These are phyloP conservation scores for Leccinum angustisporum DNA, from an alignment of 1,284 basidiomycete species.

Conservation along the genomic window DNA sequence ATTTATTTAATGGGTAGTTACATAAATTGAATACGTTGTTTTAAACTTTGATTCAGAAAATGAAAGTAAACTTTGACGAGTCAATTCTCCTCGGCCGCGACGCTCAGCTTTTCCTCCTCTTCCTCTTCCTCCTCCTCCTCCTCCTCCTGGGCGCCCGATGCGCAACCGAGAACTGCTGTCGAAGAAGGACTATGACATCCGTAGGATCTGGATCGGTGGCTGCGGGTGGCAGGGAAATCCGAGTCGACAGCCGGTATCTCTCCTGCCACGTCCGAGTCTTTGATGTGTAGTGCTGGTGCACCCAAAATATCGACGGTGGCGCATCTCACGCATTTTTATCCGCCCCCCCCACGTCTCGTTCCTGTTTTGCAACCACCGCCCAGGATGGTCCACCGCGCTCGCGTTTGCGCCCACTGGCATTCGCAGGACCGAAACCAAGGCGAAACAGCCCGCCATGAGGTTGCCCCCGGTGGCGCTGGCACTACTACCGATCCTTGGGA, in stretches of 20 bases:
- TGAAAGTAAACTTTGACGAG: too few species aligned
- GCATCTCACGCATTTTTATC: constrained; percentile 25
- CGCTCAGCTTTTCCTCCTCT: constrained; percentile 36
- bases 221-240: constrained; percentile 47
- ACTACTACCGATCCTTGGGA: background rate
- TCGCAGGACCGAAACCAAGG: constrained; percentile 56
- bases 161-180: constrained; percentile 6
- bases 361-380: constrained; percentile 13
- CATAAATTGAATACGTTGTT: background rate
- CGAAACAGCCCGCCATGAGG: constrained; percentile 49
- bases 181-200: constrained; percentile 24
- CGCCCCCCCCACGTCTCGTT: background rate
- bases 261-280: constrained; percentile 24
- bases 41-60: too few species aligned
- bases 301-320: constrained; percentile 39
- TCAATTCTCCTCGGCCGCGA: constrained; percentile 41
- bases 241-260: constrained; percentile 68
- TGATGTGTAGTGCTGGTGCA: constrained; percentile 26
- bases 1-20: too few species aligned
- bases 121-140: constrained; percentile 4
- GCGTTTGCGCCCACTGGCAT: constrained; percentile 70
- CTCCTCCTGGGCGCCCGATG: constrained; percentile 7
- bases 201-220: constrained; percentile 38
- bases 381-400: constrained; percentile 84
- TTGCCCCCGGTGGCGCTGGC: constrained; percentile 59